Evolutionary conservation across 768 basidiomycete species (phyloP), one percentile per base, ranked within the genome.

Genomic region (Coprinopsis sp.): DNA sequence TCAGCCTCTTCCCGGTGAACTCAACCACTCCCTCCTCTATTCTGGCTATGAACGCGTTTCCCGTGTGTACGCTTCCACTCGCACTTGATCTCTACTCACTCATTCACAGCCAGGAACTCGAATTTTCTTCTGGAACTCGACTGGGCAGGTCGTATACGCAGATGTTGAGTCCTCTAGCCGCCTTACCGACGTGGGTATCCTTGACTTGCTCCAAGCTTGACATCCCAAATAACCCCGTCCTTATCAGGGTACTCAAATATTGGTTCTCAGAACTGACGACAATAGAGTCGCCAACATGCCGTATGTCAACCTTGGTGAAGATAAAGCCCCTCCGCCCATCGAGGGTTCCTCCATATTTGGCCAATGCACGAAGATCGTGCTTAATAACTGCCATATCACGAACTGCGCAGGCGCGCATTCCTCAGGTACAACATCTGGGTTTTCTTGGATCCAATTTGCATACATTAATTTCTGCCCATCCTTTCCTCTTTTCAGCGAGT

Each of bases 11-110:
- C 51, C 36, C 46, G 37, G 51, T 51, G 53, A 33, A 37, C 46
- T 52, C 44, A 50, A 36, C 52, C 40, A 50, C 49, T 48, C 46
- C 59, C 56, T 55, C 64, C 42, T 40, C 73, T 81, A 77, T 81
- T 80, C 78, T 76, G 81, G 76, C 78, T 82, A 85, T 85, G 83
- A 86, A 84, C 71, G 72, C 70, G 51, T 81, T 77, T 62, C 76
- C 78, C 29, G 79, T 85, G 57, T 53, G 82, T 67, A 21, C 22
- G 41, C 24, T 47, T 33, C 34, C 25, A 29, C 43, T 25, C 46
- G 40, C 30, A n/a, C n/a, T n/a, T n/a, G 44, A 43, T 39, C 36
- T 28, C 33, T 43, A 43, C 40, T 31, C 16, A 40, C 37, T 38
- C 44, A 51, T 54, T 60, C 61, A 52, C 48, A 89, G 87, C 69